A percentile compares a stretch with the other conserved stretches of the same genome.
Conservation (phyloP, 108 stramenopile species). For the Skeletonema potamos region DNA sequence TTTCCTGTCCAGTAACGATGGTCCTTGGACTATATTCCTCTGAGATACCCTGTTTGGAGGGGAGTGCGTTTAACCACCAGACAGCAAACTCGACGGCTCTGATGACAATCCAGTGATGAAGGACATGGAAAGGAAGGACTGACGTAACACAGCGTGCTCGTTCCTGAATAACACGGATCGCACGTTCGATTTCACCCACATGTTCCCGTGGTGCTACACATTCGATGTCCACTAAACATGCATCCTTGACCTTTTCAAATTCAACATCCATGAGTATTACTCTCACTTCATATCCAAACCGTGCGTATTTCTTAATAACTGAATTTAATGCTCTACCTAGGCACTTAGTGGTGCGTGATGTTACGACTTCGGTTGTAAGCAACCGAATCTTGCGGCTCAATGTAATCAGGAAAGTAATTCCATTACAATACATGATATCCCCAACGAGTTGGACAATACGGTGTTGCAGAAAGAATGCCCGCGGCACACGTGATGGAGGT, state of each 20-base stretch:
- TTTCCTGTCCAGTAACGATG: slow-evolving; percentile 3
- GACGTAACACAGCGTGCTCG: not conserved
- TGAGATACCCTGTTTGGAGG: slow-evolving; percentile 18
- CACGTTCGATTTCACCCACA: slow-evolving; percentile 4
- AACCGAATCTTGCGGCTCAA: slow-evolving; percentile 8
- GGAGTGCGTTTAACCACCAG: slow-evolving; percentile 27
- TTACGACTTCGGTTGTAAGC: slow-evolving; percentile 6
- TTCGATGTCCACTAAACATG: slow-evolving; percentile 4
- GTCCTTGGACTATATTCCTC: slow-evolving; percentile 1
- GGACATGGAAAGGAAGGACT: slow-evolving; percentile 4
- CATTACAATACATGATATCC: slow-evolving; percentile 36
- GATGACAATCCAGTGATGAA: slow-evolving; percentile 6
- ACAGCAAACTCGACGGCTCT: slow-evolving; percentile 10
- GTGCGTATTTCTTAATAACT: slow-evolving; percentile 16
- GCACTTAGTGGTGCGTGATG: not conserved
- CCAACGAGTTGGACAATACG: slow-evolving; percentile 21
- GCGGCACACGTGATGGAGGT: slow-evolving; percentile 7
- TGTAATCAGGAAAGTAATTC: slow-evolving; percentile 12
- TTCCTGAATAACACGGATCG: slow-evolving; percentile 7
- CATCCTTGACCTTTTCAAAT: slow-evolving; percentile 7
- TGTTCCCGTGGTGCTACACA: not conserved
- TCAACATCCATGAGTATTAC: slow-evolving; percentile 14
- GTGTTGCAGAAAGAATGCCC: slow-evolving; percentile 1
- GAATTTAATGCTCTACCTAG: slow-evolving; percentile 9
- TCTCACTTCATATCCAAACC: slow-evolving; percentile 32